phyloP scores from a whole-genome alignment of 805 yeast genomes.

The Torulaspora franciscae region DNA sequence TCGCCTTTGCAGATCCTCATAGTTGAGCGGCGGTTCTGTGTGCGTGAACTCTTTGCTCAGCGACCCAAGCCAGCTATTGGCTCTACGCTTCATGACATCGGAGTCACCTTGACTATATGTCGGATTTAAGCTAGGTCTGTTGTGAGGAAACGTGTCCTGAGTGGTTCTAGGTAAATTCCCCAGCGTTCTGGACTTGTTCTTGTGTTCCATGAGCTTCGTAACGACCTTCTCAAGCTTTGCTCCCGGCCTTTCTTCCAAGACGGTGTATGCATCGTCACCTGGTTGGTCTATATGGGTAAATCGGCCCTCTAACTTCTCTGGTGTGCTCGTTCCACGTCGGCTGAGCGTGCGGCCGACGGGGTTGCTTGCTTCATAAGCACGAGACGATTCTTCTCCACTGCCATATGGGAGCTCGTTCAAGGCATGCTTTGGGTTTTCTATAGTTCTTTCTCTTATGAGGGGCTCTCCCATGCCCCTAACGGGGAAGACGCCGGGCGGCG shows the following conservation, averaged over 20 bases:
- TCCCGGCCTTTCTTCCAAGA: constrained; percentile 35
- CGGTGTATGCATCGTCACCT: constrained; percentile 30
- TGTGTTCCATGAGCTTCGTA: constrained; percentile 20
- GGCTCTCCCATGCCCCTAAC: constrained; percentile 75
- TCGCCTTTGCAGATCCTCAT: constrained; percentile 32
- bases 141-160: constrained; percentile 25
- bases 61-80: constrained; percentile 15
- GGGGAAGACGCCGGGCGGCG: constrained; percentile 78
- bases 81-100: not conserved
- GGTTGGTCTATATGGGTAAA: not conserved
- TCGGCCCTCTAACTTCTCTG: not conserved
- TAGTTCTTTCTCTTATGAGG: constrained; percentile 48
- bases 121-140: constrained; percentile 8
- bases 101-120: constrained; percentile 1
- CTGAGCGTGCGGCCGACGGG: not conserved
- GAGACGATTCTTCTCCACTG: not conserved
- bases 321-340: not conserved
- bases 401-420: not conserved
- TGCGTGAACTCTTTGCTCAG: constrained; percentile 20
- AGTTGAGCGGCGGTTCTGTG: constrained; percentile 21
- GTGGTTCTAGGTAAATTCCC: constrained; percentile 23
- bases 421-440: constrained; percentile 42
- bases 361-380: not conserved
- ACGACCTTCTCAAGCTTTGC: constrained; percentile 34
- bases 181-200: constrained; percentile 1